phyloP scores from a whole-genome alignment of 441 rosid species.

The Raphanus hybrid region DNA sequence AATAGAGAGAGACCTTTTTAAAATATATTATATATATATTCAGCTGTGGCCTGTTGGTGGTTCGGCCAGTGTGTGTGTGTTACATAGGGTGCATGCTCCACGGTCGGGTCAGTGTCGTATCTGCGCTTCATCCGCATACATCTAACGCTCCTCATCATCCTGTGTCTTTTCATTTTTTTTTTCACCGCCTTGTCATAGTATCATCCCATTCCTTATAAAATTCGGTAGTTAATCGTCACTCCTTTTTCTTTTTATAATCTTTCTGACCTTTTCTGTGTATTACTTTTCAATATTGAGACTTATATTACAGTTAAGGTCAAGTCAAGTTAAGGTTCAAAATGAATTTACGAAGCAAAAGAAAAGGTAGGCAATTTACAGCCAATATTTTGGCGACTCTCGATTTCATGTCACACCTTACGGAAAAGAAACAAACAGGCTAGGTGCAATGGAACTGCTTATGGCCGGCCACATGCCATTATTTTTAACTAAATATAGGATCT shows the following conservation, averaged over 20 bases:
- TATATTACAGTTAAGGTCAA: not conserved
- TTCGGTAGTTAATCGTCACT: conserved; percentile 30
- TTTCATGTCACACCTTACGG: conserved; percentile 4
- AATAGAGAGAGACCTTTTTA: not conserved
- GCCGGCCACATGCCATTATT: conserved; percentile 18
- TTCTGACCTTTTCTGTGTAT: not conserved
- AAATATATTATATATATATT: not conserved
- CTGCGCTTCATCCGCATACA: conserved; percentile 14
- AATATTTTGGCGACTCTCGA: conserved; percentile 7
- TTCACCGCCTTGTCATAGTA: conserved; percentile 25
- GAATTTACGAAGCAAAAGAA: not conserved
- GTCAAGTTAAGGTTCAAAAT: not conserved
- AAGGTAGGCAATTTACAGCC: not conserved
- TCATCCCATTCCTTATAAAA: not conserved
- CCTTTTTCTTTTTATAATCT: conserved; percentile 27
- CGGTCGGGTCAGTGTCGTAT: conserved; percentile 56
- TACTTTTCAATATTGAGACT: not conserved
- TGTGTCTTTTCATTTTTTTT: not conserved
- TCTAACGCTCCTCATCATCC: conserved; percentile 37
- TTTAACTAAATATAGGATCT: conserved; percentile 1
- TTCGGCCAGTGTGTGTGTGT: conserved; percentile 46
- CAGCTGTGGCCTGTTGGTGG: conserved; percentile 24
- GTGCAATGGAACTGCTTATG: conserved; percentile 28
- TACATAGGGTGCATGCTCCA: conserved; percentile 43
- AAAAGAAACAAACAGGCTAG: conserved; percentile 1